These are phyloP conservation scores for Calonectria multiphialidica DNA, from an alignment of 2,329 filamentous ascomycete species.

Conservation along the genomic window DNA sequence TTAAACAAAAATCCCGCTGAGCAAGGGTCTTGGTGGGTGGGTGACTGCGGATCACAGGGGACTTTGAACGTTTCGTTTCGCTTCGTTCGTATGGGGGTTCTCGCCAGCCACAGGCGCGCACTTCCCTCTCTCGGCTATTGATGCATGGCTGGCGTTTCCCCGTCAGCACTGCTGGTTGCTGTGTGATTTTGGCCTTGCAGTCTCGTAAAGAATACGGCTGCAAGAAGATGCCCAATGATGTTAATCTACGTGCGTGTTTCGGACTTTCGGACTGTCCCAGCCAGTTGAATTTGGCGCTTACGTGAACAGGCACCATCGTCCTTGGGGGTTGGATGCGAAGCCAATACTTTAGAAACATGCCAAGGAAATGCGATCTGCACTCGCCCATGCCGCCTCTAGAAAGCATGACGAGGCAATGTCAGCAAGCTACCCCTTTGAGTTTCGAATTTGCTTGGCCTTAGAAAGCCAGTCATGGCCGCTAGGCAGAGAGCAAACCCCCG, in stretches of 20 bases:
- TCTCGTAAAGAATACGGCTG: not conserved
- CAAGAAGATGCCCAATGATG: not conserved
- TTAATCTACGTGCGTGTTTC: not conserved
- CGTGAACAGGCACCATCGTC: not conserved
- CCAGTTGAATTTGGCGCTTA: not conserved
- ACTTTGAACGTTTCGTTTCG: conserved; percentile 18
- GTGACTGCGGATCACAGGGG: not conserved
- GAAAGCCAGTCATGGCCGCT: not conserved
- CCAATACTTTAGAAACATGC: conserved; percentile 5
- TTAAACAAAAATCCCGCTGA: not conserved
- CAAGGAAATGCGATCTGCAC: conserved; percentile 10
- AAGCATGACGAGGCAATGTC: not conserved
- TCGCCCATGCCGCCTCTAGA: not conserved
- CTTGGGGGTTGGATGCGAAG: not conserved
- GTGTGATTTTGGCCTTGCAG: not conserved
- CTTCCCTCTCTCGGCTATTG: not conserved
- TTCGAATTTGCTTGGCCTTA: not conserved
- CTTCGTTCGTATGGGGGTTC: not conserved
- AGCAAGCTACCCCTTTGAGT: not conserved
- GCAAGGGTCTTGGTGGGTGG: not conserved
- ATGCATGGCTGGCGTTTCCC: conserved; percentile 1
- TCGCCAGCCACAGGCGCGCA: conserved; percentile 9
- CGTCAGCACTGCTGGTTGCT: not conserved
- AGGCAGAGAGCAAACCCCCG: not conserved
- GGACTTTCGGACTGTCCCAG: not conserved